Percentiles rank a stretch among this genome's conserved stretches.
Conservation (phyloP, 495 filamentous ascomycete genomes). For the Patellaria atrata region DNA sequence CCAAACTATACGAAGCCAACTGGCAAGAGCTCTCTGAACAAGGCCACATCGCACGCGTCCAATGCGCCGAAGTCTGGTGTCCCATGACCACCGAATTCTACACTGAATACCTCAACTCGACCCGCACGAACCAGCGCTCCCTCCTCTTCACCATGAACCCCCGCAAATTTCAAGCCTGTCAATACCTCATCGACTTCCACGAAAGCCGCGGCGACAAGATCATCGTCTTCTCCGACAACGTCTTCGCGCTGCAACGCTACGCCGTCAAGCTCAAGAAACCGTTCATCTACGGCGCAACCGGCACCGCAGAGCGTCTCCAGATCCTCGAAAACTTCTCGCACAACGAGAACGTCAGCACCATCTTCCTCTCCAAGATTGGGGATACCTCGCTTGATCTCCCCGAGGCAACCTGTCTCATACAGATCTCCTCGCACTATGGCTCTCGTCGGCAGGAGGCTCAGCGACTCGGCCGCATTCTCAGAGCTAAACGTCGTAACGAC, state of each 20-base stretch:
- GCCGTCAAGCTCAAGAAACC: conserved; percentile 73
- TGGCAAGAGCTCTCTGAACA: conserved; percentile 98
- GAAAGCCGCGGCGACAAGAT: conserved; percentile 94
- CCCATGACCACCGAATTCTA: conserved; percentile 99
- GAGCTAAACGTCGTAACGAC: conserved; percentile 92
- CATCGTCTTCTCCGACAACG: conserved; percentile 97
- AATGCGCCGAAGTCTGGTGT: conserved; percentile 98
- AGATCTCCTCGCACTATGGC: conserved; percentile 96
- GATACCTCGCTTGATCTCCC: conserved; percentile 95
- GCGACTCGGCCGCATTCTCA: conserved; percentile 82
- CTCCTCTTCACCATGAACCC: conserved; percentile 97
- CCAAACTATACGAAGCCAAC: conserved; percentile 95
- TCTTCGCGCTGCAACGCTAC: conserved; percentile 81
- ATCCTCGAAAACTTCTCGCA: conserved; percentile 96
- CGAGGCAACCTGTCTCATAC: conserved; percentile 93
- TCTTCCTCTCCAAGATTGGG: conserved; percentile 96
- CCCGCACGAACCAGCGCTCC: conserved; percentile 50
- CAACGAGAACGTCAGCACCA: conserved; percentile 82
- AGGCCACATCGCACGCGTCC: conserved; percentile 92
- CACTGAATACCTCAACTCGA: conserved; percentile 68
- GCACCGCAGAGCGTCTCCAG: conserved; percentile 69
- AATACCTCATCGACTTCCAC: conserved; percentile 96
- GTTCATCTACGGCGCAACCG: conserved; percentile 86
- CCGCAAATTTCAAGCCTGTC: conserved; percentile 88
- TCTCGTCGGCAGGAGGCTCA: conserved; percentile 96